Evolutionary conservation across 306 rosid genomes (phyloP), one percentile per base, ranked within the genome.

Genomic region (Dalbergia cultrata): DNA sequence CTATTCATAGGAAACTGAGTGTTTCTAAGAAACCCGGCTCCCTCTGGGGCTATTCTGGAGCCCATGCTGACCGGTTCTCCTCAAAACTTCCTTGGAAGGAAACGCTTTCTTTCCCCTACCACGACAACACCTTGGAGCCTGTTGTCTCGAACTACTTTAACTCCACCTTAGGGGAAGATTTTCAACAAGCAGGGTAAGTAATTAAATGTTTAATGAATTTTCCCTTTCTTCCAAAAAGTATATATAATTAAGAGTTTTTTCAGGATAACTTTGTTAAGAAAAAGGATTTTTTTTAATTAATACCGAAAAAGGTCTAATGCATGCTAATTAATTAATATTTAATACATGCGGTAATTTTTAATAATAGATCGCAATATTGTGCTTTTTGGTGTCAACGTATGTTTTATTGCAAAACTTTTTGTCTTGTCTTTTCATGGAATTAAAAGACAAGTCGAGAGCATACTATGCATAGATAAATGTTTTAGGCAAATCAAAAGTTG

Each of bases 11-110:
- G 53, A 94, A 90, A 75, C 1, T 35, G 7, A 86, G 54, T 67
- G 80, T 83, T 11, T 47, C 41, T 34, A 83, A 83, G 66, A 2
- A 1, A 6, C 84, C 89, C 2, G 87, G 82, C 8, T 44, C 82
- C 33, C 43, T 82, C 53, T 83, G 80, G 85, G 97, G 97, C 0
- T 94, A 89, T 57, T 90, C 97, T 0, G 90, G 90, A 41, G 92
- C 92, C 2, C 97, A 92, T 80, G 86, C 90, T 49, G 85, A 90
- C n/a, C 90, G 98, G 5, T 94, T 89, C 81, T 80, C 93, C 1
- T 82, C 97, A 3, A 89, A 80, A 31, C 76, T 90, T 7, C 96
- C 97, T 0, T 94, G 97, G 98, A 94, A 92, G 83, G 97, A 94
- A 79, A 89, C 98, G 22, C 72, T 94, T 33, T 88, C 98, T 53